Evolutionary conservation across 78 protist genomes (phyloP), one percentile per base, ranked within the genome.

Genomic region (Pigoraptor vietnamica): DNA sequence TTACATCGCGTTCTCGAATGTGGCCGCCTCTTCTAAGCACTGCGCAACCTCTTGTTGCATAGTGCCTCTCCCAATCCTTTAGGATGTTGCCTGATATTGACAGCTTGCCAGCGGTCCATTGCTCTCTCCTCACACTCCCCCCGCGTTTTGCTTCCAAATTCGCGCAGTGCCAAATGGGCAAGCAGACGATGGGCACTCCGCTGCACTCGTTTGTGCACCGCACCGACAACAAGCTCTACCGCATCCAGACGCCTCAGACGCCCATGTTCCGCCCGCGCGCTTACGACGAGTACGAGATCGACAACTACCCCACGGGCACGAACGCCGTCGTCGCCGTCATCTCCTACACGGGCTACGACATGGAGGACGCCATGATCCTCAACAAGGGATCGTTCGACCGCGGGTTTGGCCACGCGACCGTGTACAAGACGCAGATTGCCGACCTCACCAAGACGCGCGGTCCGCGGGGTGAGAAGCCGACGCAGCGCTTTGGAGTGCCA

Each of bases 111-210:
- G n/a, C n/a, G n/a, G n/a, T n/a, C n/a, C n/a, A n/a, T n/a, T n/a
- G n/a, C n/a, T n/a, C n/a, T n/a, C n/a, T n/a, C n/a, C n/a, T n/a
- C n/a, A n/a, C n/a, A n/a, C n/a, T n/a, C n/a, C n/a, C n/a, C n/a
- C n/a, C n/a, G n/a, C n/a, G n/a, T n/a, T n/a, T n/a, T n/a, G n/a
- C n/a, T n/a, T n/a, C n/a, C n/a, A n/a, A n/a, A n/a, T n/a, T n/a
- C n/a, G n/a, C n/a, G 2, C 2, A 87, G 67, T 91, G 93, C 87
- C 93, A 93, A 92, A 96, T 98, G 99, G 97, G 96, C 23, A 98
- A 98, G 93, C 99, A 99, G 92, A 96, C 99, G 36, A 97, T 99
- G 99, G 99, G 98, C 87, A 92, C 94, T 1, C 99, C 99, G 39
- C 0, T 37, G 82, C 96, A 95, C 87, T 39, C 97, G 0, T 86